phyloP scores from a whole-genome alignment of 31 red algal genomes.

The Pterothamnion heteromorphum region DNA sequence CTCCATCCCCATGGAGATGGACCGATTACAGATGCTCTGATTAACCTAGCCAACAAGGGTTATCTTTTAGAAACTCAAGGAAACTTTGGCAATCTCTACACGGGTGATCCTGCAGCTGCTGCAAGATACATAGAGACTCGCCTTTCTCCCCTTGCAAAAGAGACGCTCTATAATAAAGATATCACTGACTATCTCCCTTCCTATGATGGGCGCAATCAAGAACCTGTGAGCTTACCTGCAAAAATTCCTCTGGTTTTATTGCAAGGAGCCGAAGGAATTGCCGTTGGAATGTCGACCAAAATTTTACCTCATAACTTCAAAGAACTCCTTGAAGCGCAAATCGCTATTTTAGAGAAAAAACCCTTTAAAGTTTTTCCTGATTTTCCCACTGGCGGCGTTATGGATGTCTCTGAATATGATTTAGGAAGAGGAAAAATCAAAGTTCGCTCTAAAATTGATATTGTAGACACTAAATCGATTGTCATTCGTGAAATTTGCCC shows the following conservation, averaged over 20 bases:
- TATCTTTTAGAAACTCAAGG: conserved; percentile 10
- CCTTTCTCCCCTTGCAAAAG: not conserved
- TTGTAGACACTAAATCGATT: not conserved
- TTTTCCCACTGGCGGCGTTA: not conserved
- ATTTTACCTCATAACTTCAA: conserved; percentile 34
- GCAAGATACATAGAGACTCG: conserved; percentile 19
- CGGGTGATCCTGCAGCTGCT: conserved; percentile 15
- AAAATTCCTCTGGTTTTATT: conserved; percentile 13
- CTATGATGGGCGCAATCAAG: not conserved
- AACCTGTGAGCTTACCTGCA: not conserved
- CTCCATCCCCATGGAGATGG: conserved; percentile 19
- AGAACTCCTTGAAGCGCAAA: not conserved
- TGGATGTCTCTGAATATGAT: conserved; percentile 1
- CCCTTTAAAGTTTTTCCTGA: conserved; percentile 18
- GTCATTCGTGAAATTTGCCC: not conserved
- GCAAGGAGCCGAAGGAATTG: conserved; percentile 31
- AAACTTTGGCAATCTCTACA: conserved; percentile 16
- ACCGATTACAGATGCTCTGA: conserved; percentile 9
- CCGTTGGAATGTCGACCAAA: conserved; percentile 2
- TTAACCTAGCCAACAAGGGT: not conserved
- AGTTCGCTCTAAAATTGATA: conserved; percentile 14
- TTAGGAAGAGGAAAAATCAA: not conserved
- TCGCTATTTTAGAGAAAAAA: not conserved
- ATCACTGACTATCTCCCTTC: not conserved
- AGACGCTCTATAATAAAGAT: not conserved